phyloP scores from a whole-genome alignment of 129 eudicot species.

The Flaveria sonorensis region DNA sequence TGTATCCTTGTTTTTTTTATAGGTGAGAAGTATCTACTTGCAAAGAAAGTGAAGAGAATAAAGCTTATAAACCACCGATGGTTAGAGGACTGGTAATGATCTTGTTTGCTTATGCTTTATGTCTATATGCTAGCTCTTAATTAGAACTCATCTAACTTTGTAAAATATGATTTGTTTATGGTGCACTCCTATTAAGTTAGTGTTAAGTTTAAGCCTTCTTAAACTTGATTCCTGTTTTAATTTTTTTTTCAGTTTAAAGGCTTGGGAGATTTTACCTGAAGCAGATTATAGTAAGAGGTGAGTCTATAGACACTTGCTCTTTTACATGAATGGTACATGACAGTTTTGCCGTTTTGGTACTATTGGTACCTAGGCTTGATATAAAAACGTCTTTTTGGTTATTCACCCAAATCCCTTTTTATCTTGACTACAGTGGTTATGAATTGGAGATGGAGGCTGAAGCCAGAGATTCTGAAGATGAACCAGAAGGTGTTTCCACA shows the following conservation, averaged over 20 bases:
- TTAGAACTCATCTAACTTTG: not conserved
- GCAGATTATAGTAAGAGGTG: constrained; percentile 74
- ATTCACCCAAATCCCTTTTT: not conserved
- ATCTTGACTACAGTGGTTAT: constrained; percentile 53
- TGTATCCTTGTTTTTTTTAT: constrained; percentile 12
- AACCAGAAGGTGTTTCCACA: constrained; percentile 40
- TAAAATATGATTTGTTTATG: constrained; percentile 3
- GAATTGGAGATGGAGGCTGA: constrained; percentile 89
- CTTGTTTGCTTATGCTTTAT: constrained; percentile 16
- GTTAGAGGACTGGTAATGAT: constrained; percentile 85
- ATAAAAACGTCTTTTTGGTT: not conserved
- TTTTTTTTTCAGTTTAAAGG: constrained; percentile 65
- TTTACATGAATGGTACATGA: constrained; percentile 12
- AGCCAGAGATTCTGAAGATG: constrained; percentile 93
- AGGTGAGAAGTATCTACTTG: constrained; percentile 96
- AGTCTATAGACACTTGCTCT: constrained; percentile 16
- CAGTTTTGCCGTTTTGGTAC: not conserved
- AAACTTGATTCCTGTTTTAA: not conserved
- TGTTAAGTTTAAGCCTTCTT: constrained; percentile 15
- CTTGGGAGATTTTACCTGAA: constrained; percentile 86
- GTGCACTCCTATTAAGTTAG: not conserved
- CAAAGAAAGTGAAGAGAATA: constrained; percentile 72
- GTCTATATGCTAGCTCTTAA: not conserved
- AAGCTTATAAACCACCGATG: constrained; percentile 86
- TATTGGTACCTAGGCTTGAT: not conserved